Evolutionary conservation across 2,329 filamentous ascomycete genomes (phyloP).

Genomic region (Chrysosporium queenslandicum): DNA sequence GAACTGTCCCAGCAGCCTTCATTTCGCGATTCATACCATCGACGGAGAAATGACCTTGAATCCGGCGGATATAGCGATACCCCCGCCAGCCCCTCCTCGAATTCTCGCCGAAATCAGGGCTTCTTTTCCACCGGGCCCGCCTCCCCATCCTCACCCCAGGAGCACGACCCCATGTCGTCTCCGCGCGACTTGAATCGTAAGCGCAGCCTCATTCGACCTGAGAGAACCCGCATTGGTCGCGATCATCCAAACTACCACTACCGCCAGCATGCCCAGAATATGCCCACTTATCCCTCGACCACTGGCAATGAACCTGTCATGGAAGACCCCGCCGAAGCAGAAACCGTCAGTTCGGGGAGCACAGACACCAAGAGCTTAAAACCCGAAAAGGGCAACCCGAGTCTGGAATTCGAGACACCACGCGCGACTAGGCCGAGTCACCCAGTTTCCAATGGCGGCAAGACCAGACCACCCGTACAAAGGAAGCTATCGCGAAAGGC

Average conservation of each 20-base stretch:
- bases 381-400: constrained; percentile 9
- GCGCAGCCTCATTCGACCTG: constrained; percentile 77
- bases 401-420: constrained; percentile 5
- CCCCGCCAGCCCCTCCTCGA: constrained; percentile 27
- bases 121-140: constrained; percentile 26
- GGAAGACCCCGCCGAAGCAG: constrained; percentile 51
- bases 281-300: constrained; percentile 79
- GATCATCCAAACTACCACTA: constrained; percentile 96
- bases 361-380: constrained; percentile 43
- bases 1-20: constrained; percentile 47
- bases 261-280: constrained; percentile 84
- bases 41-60: constrained; percentile 63
- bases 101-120: constrained; percentile 27
- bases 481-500: constrained; percentile 57
- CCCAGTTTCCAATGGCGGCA: constrained; percentile 15
- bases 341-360: constrained; percentile 53
- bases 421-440: neutral
- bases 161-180: constrained; percentile 46
- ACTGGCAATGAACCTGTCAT: constrained; percentile 84
- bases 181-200: constrained; percentile 55
- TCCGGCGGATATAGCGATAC: constrained; percentile 42
- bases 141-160: constrained; percentile 38
- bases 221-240: constrained; percentile 72
- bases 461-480: constrained; percentile 30
- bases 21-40: constrained; percentile 59